Conservation (phyloP, 768 basidiomycete species). For the Gymnopilus junonius region DNA sequence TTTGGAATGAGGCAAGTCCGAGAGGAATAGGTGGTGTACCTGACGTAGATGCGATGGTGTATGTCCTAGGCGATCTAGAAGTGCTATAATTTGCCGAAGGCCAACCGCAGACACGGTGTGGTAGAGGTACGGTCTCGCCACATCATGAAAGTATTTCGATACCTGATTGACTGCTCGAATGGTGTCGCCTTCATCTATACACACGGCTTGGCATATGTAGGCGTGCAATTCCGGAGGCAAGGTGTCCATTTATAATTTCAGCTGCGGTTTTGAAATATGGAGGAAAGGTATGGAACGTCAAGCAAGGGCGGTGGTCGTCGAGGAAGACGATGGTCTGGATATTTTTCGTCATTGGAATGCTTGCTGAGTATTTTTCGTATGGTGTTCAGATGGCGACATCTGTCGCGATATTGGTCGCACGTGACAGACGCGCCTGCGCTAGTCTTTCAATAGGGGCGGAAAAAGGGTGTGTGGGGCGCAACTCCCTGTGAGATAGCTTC, state of each 20-base stretch:
- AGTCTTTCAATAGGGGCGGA: not conserved
- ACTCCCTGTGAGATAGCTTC: too few relatives aligned
- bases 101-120: constrained; percentile 41
- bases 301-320: not conserved
- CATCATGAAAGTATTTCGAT: constrained; percentile 43
- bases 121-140: constrained; percentile 43
- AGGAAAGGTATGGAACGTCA: not conserved
- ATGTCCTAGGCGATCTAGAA: constrained; percentile 34
- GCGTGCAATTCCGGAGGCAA: constrained; percentile 50
- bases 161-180: constrained; percentile 41
- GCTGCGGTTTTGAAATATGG: not conserved
- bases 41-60: constrained; percentile 40
- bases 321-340: not conserved
- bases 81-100: constrained; percentile 25
- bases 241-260: constrained; percentile 30
- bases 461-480: too few relatives aligned
- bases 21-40: constrained; percentile 50
- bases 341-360: not conserved
- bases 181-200: constrained; percentile 42
- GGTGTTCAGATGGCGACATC: constrained; percentile 36
- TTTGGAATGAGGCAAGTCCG: constrained; percentile 25
- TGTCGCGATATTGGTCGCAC: constrained; percentile 21
- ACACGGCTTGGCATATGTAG: constrained; percentile 47
- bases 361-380: constrained; percentile 12
- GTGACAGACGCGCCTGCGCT: not conserved